Evolutionary conservation across 176 grass and related monocot genomes (phyloP), one percentile per base, ranked within the genome.

Genomic region (Bromus sterilis): DNA sequence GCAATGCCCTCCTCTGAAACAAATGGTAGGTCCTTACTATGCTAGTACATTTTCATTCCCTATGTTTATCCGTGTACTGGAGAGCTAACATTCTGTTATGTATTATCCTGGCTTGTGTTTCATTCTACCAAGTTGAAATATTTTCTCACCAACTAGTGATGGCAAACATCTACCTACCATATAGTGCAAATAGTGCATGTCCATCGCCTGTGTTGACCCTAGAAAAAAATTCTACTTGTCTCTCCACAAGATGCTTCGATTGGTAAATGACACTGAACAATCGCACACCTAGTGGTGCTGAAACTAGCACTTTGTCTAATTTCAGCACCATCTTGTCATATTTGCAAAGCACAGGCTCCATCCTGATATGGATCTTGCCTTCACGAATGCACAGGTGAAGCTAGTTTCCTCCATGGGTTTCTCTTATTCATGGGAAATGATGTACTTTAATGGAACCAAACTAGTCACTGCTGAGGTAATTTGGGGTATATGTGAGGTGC

Each of bases 321-420:
- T 82, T 92, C 46, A 87, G 40, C 28, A 71, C 77, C 63, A 86
- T 68, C 39, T 82, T 83, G 15, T 85, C 78, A 80, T 87, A 11
- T 72, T 82, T 79, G 41, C 36, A 74, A 11, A 77, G 80, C 30
- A 87, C 59, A 9, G 75, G 82, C 75, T 79, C 89, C 53, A 74
- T 91, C 65, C 89, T 94, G 21, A 49, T 76, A 13, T 89, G 84
- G 66, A 91, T 26, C 43, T 82, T 80, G 62, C 89, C 89, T 91
- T 74, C 81, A 85, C 39, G 34, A 10, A 59, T 70, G 12, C 64
- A 66, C 30, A 68, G 46, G 63, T 69, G 21, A 65, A 75, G 49
- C 39, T 39, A 75, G 34, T 56, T 60, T 18, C 25, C 26, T 66
- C 1, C 9, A 1, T 6, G 36, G 14, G 1, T 37, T 59, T 81